Base-by-base conservation (phyloP, 345 rosid genomes). In the Triadica sebifera region DNA sequence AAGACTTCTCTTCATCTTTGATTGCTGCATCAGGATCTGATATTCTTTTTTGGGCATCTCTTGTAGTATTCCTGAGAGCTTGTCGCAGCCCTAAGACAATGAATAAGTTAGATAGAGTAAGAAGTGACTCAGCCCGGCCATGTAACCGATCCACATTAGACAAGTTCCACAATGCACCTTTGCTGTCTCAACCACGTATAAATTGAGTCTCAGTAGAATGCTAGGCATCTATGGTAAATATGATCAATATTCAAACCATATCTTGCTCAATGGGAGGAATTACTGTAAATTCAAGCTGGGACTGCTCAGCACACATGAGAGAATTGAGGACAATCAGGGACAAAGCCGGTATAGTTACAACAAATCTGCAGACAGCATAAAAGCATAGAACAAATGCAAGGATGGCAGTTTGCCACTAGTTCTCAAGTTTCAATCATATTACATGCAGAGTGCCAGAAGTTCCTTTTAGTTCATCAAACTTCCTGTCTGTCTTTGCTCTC, bases 71-170 rank as follows among this genome's bases (percentile, higher is more conserved):
- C 75, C 88, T 78, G 45, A 90, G 83, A 80, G 93, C 94, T 88
- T 87, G 88, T 84, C 97, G 86, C 69, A 90, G 83, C 75, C 99
- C 97, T 88, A 93, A 64, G 67, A 90, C 97, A 8, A 93, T 85
- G 90, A 93, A 95, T 68, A 93, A 70, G 75, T 95, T 92, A 67
- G 99, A 92, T 12, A 95, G 82, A 51, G 97, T 79, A 10, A 93
- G 96, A 83, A 93, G 93, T 9, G 94, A 91, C 74, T 95, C 97
- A 55, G 94, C 98, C 41, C 94, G 93, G 74, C 99, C 99, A 46
- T 95, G 99, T 74, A 95, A 80, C 96, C 93, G 91, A 79, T 95
- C 97, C 83, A 95, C 96, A 81, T 95, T 91, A 20, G 94, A 87
- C 75, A 95, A 86, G 94, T 91, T 63, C 96, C 97, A 74, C 87